Evolutionary conservation across 768 basidiomycete species (phyloP).

Genomic region (Lactarius indigo): DNA sequence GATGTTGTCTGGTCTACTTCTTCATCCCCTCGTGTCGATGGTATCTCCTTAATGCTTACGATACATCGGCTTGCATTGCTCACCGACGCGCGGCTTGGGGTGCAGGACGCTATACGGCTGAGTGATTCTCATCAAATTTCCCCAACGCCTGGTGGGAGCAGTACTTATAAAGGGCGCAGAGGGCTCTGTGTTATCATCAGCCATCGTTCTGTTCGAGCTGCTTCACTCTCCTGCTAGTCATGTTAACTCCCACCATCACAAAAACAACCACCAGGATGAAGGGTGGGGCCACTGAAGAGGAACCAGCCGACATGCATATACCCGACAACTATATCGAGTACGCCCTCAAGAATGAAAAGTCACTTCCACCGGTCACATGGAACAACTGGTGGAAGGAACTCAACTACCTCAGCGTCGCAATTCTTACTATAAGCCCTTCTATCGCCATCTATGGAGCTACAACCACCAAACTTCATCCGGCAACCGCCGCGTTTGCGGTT

Average conservation of each 20-base stretch:
- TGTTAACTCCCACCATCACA: not conserved
- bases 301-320: constrained; percentile 36
- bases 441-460: constrained; percentile 69
- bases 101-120: not conserved
- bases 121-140: not conserved
- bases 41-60: not conserved
- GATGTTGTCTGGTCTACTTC: not conserved
- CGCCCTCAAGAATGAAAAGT: constrained; percentile 46
- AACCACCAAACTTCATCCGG: constrained; percentile 59
- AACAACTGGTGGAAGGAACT: constrained; percentile 51
- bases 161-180: not conserved
- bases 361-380: constrained; percentile 44
- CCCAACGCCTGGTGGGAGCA: not conserved
- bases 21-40: not conserved
- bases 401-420: constrained; percentile 70
- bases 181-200: not conserved
- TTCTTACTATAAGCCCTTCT: constrained; percentile 70
- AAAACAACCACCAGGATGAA: not conserved
- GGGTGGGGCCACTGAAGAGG: constrained; percentile 14
- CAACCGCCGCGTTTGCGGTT: constrained; percentile 66
- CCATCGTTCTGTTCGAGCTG: not conserved
- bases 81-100: not conserved
- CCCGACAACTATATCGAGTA: constrained; percentile 55
- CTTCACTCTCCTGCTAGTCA: not conserved
- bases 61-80: not conserved